phyloP scores from a whole-genome alignment of 257 asterid genomes.

The Coffea canephora region DNA sequence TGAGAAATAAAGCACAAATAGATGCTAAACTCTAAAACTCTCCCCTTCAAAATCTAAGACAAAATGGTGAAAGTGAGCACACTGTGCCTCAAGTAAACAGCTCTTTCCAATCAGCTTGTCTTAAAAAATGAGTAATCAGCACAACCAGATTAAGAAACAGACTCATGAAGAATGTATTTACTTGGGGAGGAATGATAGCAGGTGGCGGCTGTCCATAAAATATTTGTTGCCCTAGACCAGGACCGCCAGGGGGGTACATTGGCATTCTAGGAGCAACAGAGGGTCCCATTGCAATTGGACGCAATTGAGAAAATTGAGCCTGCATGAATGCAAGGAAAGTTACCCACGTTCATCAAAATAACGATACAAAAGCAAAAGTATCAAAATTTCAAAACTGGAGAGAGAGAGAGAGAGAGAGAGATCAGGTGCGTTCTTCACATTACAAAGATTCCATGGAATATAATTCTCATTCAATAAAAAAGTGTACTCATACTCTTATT shows the following conservation, averaged over 20 bases:
- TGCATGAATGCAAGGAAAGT: constrained; percentile 25
- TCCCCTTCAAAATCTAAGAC: background rate
- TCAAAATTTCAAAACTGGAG: background rate
- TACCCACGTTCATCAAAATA: background rate
- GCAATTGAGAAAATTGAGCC: constrained; percentile 92
- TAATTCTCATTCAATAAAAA: background rate
- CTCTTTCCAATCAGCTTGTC: background rate
- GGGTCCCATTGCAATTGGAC: constrained; percentile 72
- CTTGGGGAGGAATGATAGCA: constrained; percentile 74
- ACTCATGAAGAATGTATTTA: constrained; percentile 20
- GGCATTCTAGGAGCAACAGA: constrained; percentile 80
- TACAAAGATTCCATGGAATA: background rate
- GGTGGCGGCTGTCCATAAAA: constrained; percentile 91
- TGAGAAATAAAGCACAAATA: background rate
- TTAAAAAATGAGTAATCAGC: background rate
- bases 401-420: too few species aligned
- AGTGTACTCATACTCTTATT: background rate
- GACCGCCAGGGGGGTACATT: constrained; percentile 75
- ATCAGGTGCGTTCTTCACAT: background rate
- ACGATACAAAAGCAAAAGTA: background rate
- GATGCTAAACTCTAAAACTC: background rate
- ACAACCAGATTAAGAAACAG: background rate
- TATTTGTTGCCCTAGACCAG: constrained; percentile 86
- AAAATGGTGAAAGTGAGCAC: background rate
- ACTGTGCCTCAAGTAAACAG: background rate